phyloP scores from a whole-genome alignment of 2,329 filamentous ascomycete species.

The Colletotrichum sublineola region DNA sequence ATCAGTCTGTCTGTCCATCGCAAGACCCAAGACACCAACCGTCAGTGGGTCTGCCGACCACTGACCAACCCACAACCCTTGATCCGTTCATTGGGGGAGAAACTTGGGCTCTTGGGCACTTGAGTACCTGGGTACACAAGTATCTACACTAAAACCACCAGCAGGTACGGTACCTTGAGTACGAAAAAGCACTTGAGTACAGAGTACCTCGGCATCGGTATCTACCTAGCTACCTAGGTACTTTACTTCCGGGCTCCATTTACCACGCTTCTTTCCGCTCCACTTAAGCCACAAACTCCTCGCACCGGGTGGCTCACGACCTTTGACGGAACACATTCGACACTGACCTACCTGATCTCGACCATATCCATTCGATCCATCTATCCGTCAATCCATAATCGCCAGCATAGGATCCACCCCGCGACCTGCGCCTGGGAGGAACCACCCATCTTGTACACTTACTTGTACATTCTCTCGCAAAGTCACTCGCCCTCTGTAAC shows the following conservation, averaged over 20 bases:
- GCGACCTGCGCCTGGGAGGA: background rate
- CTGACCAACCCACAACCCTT: background rate
- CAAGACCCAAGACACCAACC: background rate
- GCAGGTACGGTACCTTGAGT: no score
- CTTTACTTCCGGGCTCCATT: background rate
- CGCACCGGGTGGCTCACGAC: slow-evolving; percentile 4
- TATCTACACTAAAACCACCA: no score
- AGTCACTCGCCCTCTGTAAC: background rate
- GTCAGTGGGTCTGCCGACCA: background rate
- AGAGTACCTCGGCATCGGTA: no score
- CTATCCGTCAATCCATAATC: slow-evolving; percentile 12
- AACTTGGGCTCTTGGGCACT: background rate
- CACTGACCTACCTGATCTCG: slow-evolving; percentile 4
- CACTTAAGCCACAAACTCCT: slow-evolving; percentile 7
- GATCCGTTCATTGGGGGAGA: background rate
- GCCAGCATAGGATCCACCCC: background rate
- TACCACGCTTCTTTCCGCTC: background rate
- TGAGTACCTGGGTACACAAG: background rate
- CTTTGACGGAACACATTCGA: slow-evolving; percentile 4
- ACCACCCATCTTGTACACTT: background rate
- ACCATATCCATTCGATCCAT: slow-evolving; percentile 11
- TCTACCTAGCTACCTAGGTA: background rate
- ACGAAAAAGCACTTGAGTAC: no score
- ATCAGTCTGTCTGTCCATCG: slow-evolving; percentile 14
- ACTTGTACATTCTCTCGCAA: background rate